Percentiles rank a stretch among this genome's conserved stretches.
Conservation (phyloP, 257 asterid species). For the Solanum clarkiae region DNA sequence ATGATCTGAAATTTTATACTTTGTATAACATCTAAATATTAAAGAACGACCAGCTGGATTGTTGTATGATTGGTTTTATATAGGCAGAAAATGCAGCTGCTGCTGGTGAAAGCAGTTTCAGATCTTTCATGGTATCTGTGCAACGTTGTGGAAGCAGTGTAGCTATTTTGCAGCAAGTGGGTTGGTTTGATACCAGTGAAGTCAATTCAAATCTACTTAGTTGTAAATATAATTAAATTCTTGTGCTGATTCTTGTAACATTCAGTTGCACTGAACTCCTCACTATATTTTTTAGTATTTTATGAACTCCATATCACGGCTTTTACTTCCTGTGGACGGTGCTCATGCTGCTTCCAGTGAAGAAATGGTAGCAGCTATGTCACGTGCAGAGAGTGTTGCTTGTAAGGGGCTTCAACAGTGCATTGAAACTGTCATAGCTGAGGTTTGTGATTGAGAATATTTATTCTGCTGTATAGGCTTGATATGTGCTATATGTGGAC, state of each 20-base stretch:
- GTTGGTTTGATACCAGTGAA: conserved; percentile 4
- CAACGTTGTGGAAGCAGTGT: conserved; percentile 99
- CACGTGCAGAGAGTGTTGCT: conserved; percentile 93
- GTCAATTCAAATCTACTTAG: not conserved
- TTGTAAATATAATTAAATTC: not conserved
- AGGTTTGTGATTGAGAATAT: conserved; percentile 40
- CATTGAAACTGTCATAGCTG: conserved; percentile 96
- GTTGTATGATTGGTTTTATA: conserved; percentile 3
- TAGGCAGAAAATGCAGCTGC: conserved; percentile 99
- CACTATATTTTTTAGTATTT: conserved; percentile 46
- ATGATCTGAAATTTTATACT: not conserved
- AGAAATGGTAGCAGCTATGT: conserved; percentile 96
- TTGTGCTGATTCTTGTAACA: not conserved
- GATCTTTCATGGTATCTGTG: conserved; percentile 92
- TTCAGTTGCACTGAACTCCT: not conserved
- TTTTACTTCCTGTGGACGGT: conserved; percentile 89
- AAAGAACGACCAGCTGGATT: not conserved
- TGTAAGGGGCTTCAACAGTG: conserved; percentile 98
- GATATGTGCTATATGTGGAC: not conserved
- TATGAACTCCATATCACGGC: conserved; percentile 86
- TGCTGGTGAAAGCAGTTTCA: conserved; percentile 97
- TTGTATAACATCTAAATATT: not conserved
- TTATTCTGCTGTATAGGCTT: not conserved
- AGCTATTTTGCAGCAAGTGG: conserved; percentile 96
- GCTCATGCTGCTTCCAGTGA: conserved; percentile 95